Conservation (phyloP, 768 basidiomycete genomes). For the Kwoniella dendrophila region DNA sequence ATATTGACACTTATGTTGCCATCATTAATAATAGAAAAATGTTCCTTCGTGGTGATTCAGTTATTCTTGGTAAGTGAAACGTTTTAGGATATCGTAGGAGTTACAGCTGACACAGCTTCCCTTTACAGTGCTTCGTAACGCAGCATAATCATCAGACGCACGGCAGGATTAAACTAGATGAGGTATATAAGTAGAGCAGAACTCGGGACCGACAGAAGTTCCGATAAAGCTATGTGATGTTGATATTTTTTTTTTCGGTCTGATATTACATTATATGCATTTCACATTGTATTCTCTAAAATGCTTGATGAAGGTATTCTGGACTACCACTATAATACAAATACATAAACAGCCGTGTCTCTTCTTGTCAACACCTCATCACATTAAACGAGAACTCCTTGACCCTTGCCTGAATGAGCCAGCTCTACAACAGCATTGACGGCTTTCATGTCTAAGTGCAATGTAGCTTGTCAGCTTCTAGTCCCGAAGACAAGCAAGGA, state of each 20-base stretch:
- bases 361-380: not conserved
- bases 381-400: conserved; percentile 40
- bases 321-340: not conserved
- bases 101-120: conserved; percentile 1
- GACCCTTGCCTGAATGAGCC: conserved; percentile 42
- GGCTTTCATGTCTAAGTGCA: conserved; percentile 48
- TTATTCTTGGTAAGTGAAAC: conserved; percentile 75
- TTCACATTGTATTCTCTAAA: conserved; percentile 21
- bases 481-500: not conserved
- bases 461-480: not conserved
- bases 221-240: not conserved
- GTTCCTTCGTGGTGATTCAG: conserved; percentile 96
- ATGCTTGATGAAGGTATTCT: not conserved
- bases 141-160: conserved; percentile 27
- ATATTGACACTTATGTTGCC: not conserved
- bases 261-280: conserved; percentile 12
- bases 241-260: conserved; percentile 1
- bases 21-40: conserved; percentile 76
- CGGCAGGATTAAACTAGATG: not conserved
- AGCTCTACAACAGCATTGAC: conserved; percentile 47
- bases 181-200: not conserved
- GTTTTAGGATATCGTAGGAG: not conserved
- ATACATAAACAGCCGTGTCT: not conserved
- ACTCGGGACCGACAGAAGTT: not conserved
- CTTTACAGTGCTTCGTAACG: conserved; percentile 46